These are phyloP conservation scores for Cucurbita pepo DNA, from an alignment of 306 rosid genomes.

Conservation along the genomic window DNA sequence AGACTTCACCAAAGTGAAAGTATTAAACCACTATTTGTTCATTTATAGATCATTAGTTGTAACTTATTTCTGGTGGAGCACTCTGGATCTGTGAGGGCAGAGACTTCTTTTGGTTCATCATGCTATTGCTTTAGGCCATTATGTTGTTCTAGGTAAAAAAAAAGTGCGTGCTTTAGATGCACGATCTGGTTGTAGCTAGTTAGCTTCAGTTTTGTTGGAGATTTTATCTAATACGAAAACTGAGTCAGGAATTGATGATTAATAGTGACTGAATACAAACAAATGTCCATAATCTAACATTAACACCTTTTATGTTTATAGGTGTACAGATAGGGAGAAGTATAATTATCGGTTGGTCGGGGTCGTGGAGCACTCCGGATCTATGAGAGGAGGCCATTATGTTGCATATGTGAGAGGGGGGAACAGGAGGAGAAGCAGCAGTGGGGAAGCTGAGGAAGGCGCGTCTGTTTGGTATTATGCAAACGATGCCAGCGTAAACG, in stretches of 20 bases:
- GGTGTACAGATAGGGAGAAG: slow-evolving; percentile 36
- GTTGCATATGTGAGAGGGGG: slow-evolving; percentile 77
- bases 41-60: not conserved
- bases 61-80: not conserved
- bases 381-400: slow-evolving; percentile 92
- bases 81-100: too few species aligned
- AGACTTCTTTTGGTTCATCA: too few species aligned
- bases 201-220: not conserved
- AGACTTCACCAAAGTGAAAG: not conserved
- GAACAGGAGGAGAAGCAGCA: slow-evolving; percentile 24
- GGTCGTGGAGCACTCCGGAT: slow-evolving; percentile 71
- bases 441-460: slow-evolving; percentile 24
- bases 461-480: slow-evolving; percentile 64
- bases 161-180: too few species aligned
- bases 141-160: too few species aligned
- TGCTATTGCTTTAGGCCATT: too few species aligned
- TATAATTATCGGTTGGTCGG: slow-evolving; percentile 56
- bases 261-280: not conserved
- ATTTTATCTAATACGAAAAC: not conserved
- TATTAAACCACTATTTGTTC: not conserved
- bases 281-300: not conserved
- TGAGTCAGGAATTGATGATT: not conserved
- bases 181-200: not conserved
- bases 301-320: slow-evolving; percentile 7
- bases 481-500: slow-evolving; percentile 52